Evolutionary conservation across 306 rosid genomes (phyloP).

Genomic region (Aeschynomene evenia): DNA sequence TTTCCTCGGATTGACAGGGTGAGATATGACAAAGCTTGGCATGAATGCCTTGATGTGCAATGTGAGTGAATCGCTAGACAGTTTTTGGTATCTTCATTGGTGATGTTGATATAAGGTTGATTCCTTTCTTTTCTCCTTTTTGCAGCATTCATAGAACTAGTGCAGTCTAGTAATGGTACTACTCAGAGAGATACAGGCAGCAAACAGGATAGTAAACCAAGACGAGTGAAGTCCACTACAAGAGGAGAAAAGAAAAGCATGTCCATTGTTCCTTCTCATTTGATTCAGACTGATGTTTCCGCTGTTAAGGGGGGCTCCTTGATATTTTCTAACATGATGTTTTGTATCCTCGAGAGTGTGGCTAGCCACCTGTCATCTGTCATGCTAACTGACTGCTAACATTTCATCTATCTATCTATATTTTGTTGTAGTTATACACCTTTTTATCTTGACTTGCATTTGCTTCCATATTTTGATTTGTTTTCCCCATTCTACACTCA

Average conservation of each 20-base stretch:
- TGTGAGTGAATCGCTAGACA: slow-evolving; percentile 50
- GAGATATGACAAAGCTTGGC: slow-evolving; percentile 91
- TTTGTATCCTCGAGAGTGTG: slow-evolving; percentile 72
- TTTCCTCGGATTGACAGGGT: slow-evolving; percentile 95
- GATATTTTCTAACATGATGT: slow-evolving; percentile 82
- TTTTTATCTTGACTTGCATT: not conserved
- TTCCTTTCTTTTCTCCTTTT: slow-evolving; percentile 16
- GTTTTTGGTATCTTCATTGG: slow-evolving; percentile 27
- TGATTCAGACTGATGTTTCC: slow-evolving; percentile 87
- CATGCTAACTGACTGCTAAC: slow-evolving; percentile 16
- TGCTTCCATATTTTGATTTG: slow-evolving; percentile 14
- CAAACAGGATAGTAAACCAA: slow-evolving; percentile 53
- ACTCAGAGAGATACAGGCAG: slow-evolving; percentile 57
- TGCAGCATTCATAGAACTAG: slow-evolving; percentile 93
- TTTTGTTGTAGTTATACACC: not conserved
- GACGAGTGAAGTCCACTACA: slow-evolving; percentile 45
- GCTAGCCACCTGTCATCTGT: slow-evolving; percentile 17
- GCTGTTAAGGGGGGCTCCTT: slow-evolving; percentile 62
- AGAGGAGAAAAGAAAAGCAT: slow-evolving; percentile 57
- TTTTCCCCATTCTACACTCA: not conserved
- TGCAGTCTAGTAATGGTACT: slow-evolving; percentile 80
- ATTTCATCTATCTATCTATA: not conserved
- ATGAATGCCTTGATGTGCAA: slow-evolving; percentile 94
- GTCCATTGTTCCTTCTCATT: slow-evolving; percentile 82
- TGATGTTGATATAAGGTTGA: slow-evolving; percentile 18